phyloP scores from a whole-genome alignment of 2,329 filamentous ascomycete genomes.

The Sporothrix mexicana region DNA sequence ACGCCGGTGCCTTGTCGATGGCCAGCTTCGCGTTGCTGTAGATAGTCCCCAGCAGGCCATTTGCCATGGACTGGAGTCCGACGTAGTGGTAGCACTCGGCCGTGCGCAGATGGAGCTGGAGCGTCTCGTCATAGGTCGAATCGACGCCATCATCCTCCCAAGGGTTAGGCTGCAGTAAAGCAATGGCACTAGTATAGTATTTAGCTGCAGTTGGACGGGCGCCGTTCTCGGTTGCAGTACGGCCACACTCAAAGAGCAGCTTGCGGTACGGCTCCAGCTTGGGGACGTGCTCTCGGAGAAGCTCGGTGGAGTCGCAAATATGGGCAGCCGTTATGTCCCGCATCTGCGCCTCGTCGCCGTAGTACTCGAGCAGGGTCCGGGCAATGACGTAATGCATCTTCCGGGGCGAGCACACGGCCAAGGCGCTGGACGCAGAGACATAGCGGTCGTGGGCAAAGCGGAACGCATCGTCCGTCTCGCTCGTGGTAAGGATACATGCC shows the following conservation, averaged over 20 bases:
- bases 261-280: conserved; percentile 72
- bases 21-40: conserved; percentile 72
- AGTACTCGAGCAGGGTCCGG: conserved; percentile 77
- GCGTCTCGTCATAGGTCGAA: conserved; percentile 83
- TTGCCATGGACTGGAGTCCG: conserved; percentile 71
- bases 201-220: conserved; percentile 81
- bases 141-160: conserved; percentile 76
- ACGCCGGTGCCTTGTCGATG: conserved; percentile 82
- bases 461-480: conserved; percentile 85
- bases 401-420: conserved; percentile 71
- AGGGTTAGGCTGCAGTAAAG: conserved; percentile 76
- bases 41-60: conserved; percentile 70
- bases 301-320: conserved; percentile 75
- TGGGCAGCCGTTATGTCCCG: conserved; percentile 80
- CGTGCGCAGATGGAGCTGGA: conserved; percentile 76
- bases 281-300: conserved; percentile 71
- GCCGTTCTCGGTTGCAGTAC: conserved; percentile 78
- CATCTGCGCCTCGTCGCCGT: conserved; percentile 62
- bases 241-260: conserved; percentile 78
- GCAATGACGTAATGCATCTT: conserved; percentile 94
- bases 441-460: conserved; percentile 90
- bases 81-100: conserved; percentile 85
- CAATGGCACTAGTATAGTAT: conserved; percentile 78
- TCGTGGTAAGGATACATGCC: conserved; percentile 79
- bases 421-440: conserved; percentile 71